Evolutionary conservation across 257 asterid genomes (phyloP).

Genomic region (Gynochthodes officinalis): DNA sequence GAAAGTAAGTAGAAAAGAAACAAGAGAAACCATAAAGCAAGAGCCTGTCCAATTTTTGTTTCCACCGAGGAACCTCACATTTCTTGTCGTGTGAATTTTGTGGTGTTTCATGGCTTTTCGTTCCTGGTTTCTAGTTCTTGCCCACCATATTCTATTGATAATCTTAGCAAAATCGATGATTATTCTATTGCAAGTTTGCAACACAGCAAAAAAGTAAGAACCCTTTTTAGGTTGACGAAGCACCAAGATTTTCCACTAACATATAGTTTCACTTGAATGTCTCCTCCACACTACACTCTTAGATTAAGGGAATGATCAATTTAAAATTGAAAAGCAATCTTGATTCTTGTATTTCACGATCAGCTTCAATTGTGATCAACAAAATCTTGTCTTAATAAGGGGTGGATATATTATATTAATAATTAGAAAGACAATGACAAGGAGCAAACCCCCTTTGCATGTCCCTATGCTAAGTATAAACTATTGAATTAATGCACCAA

Average conservation of each 20-base stretch:
- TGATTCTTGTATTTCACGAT: conserved; percentile 12
- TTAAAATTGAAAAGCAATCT: conserved; percentile 3
- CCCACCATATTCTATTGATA: conserved; percentile 28
- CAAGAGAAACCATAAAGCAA: conserved; percentile 57
- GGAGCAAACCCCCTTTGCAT: neutral
- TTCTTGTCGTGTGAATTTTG: conserved; percentile 41
- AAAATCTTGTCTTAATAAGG: neutral
- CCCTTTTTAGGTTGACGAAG: conserved; percentile 37
- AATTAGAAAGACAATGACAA: neutral
- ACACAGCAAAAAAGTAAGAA: conserved; percentile 30
- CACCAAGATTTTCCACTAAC: conserved; percentile 22
- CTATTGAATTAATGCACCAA: neutral
- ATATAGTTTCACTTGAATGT: conserved; percentile 17
- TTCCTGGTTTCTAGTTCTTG: conserved; percentile 39
- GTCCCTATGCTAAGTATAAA: neutral
- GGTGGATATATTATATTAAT: no score
- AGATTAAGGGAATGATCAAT: conserved; percentile 15
- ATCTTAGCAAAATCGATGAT: conserved; percentile 7
- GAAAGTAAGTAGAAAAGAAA: conserved; percentile 16
- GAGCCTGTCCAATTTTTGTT: conserved; percentile 55
- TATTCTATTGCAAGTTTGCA: conserved; percentile 21
- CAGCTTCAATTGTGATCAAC: neutral
- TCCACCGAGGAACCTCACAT: conserved; percentile 47
- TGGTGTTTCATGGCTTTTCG: conserved; percentile 38
- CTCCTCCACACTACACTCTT: conserved; percentile 5